These are phyloP conservation scores for Paramecium octaurelia DNA, from an alignment of 73 alveolate species.

Conservation along the genomic window DNA sequence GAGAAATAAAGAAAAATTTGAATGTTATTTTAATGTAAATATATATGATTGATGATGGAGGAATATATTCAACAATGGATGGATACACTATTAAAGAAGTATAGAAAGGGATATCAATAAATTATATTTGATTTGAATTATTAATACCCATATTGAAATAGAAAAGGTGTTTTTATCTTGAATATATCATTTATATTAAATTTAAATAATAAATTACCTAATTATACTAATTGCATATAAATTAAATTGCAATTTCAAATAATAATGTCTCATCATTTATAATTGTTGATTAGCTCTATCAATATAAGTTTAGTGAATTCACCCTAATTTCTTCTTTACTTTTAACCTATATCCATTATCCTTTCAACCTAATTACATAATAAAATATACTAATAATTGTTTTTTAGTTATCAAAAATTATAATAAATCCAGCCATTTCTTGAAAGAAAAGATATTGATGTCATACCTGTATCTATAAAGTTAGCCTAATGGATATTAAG, in stretches of 20 bases:
- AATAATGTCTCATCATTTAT: background rate
- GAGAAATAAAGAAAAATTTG: slow-evolving; percentile 6
- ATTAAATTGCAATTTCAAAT: background rate
- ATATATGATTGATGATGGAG: background rate
- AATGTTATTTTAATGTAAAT: background rate
- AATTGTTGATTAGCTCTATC: background rate
- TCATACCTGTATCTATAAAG: background rate
- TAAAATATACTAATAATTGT: no score
- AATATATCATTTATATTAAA: no score
- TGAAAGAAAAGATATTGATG: background rate
- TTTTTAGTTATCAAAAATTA: no score
- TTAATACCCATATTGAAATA: no score
- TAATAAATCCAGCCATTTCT: background rate
- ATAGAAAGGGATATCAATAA: background rate
- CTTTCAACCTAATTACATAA: no score
- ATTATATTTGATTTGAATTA: background rate
- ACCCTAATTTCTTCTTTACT: background rate
- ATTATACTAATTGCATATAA: no score
- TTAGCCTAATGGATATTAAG: background rate
- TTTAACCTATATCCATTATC: background rate
- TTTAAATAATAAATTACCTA: background rate
- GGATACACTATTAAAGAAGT: background rate
- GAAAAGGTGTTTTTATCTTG: no score
- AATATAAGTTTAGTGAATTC: background rate
- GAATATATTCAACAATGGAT: background rate